Conservation (phyloP, 2,329 filamentous ascomycete genomes). For the Elsinoe necatrix region DNA sequence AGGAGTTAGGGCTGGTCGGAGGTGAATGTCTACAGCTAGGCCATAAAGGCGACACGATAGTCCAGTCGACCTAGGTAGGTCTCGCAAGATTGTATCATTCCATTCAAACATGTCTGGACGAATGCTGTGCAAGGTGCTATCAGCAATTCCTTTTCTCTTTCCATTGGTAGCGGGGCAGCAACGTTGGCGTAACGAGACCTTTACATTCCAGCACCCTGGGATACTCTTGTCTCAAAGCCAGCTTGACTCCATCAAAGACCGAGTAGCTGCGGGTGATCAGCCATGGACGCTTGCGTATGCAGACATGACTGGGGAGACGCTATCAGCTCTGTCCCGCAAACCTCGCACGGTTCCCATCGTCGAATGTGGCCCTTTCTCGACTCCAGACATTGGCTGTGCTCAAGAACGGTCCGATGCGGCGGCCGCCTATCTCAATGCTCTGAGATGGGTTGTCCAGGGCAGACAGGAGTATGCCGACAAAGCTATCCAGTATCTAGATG, state of each 20-base stretch:
- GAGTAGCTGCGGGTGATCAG: conserved; percentile 1
- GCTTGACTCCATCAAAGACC: not conserved
- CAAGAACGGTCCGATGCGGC: not conserved
- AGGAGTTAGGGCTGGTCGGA: not conserved
- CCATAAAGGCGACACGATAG: not conserved
- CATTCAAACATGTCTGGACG: not conserved
- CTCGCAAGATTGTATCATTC: not conserved
- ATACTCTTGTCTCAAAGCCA: not conserved
- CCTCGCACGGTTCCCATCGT: not conserved
- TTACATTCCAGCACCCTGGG: not conserved
- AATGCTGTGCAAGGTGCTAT: not conserved
- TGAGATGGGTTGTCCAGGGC: not conserved
- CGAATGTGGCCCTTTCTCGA: conserved; percentile 2
- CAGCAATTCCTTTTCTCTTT: not conserved
- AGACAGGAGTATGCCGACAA: conserved; percentile 2
- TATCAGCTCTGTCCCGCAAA: not conserved
- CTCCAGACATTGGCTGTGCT: conserved; percentile 2
- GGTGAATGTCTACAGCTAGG: not conserved
- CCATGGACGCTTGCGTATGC: conserved; percentile 5
- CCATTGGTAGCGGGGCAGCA: not conserved
- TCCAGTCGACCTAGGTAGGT: not conserved
- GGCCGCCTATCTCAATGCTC: conserved; percentile 3
- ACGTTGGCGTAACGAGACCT: not conserved
- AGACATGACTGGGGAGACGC: conserved; percentile 4
- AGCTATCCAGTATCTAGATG: not conserved